Conservation (phyloP, 2,329 filamentous ascomycete genomes). For the Cercospora sojina region DNA sequence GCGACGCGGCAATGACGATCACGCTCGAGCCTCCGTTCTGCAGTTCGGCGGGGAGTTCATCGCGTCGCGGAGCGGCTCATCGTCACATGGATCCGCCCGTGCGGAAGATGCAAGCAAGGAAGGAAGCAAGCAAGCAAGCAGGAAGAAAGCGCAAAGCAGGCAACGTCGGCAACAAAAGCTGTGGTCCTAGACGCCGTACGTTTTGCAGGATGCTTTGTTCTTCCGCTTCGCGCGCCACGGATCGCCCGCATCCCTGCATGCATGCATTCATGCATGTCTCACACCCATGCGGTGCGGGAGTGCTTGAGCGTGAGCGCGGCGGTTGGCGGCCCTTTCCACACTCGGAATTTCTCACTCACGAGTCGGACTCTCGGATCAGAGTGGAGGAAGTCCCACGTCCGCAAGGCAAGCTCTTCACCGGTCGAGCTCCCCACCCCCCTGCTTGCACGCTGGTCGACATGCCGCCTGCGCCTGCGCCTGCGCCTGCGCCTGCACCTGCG, state of each 20-base stretch:
- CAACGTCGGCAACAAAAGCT: not conserved
- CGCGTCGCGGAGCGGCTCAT: conserved; percentile 13
- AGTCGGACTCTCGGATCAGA: not conserved
- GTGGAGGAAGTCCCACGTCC: not conserved
- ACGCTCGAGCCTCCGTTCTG: conserved; percentile 7
- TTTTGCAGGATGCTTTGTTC: not conserved
- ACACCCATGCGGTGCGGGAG: not conserved
- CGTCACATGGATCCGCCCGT: conserved; percentile 5
- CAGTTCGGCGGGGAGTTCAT: conserved; percentile 17
- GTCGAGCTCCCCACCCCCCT: not conserved
- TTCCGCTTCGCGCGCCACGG: not conserved
- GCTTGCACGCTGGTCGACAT: not conserved
- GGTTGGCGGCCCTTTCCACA: not conserved
- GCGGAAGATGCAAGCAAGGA: not conserved
- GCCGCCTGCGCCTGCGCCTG: not conserved
- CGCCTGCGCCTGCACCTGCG: too few species aligned
- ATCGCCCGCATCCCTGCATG: not conserved
- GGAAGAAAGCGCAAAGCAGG: not conserved
- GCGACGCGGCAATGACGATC: conserved; percentile 11
- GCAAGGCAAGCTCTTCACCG: conserved; percentile 4
- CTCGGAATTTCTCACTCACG: too few species aligned
- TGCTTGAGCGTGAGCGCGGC: not conserved
- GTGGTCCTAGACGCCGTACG: not conserved
- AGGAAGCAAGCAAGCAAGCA: not conserved
- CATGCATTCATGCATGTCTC: conserved; percentile 12